Evolutionary conservation across 176 grass and related monocot species (phyloP), one percentile per base, ranked within the genome.

Genomic region (Carex scoparia): DNA sequence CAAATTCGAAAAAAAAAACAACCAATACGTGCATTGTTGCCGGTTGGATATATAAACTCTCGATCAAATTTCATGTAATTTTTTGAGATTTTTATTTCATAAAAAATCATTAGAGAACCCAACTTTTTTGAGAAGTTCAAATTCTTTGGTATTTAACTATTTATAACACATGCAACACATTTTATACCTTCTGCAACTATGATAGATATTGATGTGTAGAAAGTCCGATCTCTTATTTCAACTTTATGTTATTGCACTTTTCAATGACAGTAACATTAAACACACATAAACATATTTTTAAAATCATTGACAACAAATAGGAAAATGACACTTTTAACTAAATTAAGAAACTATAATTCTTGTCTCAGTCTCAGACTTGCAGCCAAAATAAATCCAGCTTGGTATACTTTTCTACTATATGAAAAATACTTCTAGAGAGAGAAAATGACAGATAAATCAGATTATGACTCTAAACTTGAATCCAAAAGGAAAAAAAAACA

Each of bases 271-370:
- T 33, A 77, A 77, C 72, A 77, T 56, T 13, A 30, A 55, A 31
- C 12, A 72, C 46, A 76, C 19, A 23, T 13, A 15, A 56, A 33
- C 5, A 56, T 32, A 32, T 57, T 33, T 51, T 3, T 46, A 46
- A 31, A 32, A 16, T 16, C 32, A 56, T 15, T 57, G 48, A 54
- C 49, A 78, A 33, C 51, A 31, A 55, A 78, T 33, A 32, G 4
- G 49, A 77, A 55, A 76, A 76, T 76, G 71, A 76, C 19, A 49
- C 40, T 73, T 46, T 7, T 54, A 75, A 75, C 46, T 54, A 75
- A 75, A 53, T 15, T 19, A 14, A 51, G 10, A 75, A 48, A 75
- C 48, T 54, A 30, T 3, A 75, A 75, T 75, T 75, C 19, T 13
- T 13, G 46, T 49, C 70, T 51, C 44, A 55, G 72, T 49, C 70